These are phyloP conservation scores for Penium margaritaceum DNA, from an alignment of 139 green algal genomes.

Conservation along the genomic window DNA sequence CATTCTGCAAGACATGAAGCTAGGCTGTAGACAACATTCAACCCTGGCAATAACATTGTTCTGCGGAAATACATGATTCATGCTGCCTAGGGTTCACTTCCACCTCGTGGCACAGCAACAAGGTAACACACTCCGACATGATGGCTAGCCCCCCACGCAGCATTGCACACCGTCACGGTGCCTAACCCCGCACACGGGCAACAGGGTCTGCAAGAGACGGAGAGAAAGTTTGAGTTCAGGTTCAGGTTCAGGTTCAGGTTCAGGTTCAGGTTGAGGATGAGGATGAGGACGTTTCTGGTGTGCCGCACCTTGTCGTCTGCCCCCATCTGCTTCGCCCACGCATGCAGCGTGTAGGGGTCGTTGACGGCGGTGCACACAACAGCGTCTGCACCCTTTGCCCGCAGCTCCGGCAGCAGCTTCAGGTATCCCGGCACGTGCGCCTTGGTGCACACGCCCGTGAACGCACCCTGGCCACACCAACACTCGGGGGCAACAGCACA, in stretches of 20 bases:
- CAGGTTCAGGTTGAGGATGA: background rate
- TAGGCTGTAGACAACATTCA: no score
- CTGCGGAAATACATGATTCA: background rate
- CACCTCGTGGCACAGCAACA: background rate
- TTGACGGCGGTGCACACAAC: slow-evolving; percentile 32
- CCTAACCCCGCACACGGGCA: background rate
- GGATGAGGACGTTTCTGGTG: background rate
- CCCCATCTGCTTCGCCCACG: slow-evolving; percentile 24
- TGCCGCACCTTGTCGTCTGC: slow-evolving; percentile 28
- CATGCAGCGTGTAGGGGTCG: slow-evolving; percentile 34
- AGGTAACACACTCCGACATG: background rate
- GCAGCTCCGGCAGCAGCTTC: slow-evolving; percentile 16
- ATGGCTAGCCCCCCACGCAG: background rate
- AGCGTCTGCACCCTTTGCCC: slow-evolving; percentile 36
- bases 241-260: no score
- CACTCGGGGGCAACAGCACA: background rate
- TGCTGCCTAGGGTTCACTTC: no score
- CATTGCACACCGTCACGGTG: background rate
- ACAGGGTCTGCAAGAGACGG: no score
- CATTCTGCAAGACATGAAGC: no score
- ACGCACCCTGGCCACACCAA: slow-evolving; percentile 21
- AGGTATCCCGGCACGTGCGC: slow-evolving; percentile 36
- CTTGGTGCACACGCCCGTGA: slow-evolving; percentile 35
- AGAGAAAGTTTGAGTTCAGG: no score
- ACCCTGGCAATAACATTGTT: no score